A percentile compares a stretch with the other conserved stretches of the same genome.
Conservation (phyloP, 305 asterid species). For the Fraxinus dipetala region DNA sequence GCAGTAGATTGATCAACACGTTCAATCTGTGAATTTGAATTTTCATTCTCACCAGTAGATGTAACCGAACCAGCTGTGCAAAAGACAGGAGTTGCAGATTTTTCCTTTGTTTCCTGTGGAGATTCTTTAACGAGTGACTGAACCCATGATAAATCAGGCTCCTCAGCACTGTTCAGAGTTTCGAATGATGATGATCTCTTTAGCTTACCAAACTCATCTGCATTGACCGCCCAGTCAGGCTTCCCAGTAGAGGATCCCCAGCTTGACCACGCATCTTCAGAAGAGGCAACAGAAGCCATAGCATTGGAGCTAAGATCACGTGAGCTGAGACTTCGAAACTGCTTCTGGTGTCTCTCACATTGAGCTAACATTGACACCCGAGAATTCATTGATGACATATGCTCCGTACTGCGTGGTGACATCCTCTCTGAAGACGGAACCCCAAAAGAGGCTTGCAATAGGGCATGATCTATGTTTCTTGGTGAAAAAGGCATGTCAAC, state of each 20-base stretch:
- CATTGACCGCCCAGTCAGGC: constrained; percentile 55
- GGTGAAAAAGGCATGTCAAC: constrained; percentile 53
- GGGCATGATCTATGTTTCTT: constrained; percentile 53
- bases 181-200: constrained; percentile 65
- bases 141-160: constrained; percentile 88
- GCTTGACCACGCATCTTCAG: constrained; percentile 48
- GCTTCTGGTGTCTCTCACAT: constrained; percentile 57
- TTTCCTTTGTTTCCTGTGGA: constrained; percentile 57
- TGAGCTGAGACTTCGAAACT: constrained; percentile 70
- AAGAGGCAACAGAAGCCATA: constrained; percentile 44
- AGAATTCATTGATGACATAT: constrained; percentile 68
- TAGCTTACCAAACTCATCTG: constrained; percentile 44
- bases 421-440: constrained; percentile 63
- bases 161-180: constrained; percentile 54
- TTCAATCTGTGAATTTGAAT: constrained; percentile 34
- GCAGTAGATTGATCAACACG: constrained; percentile 46
- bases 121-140: constrained; percentile 77
- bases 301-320: constrained; percentile 60
- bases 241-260: constrained; percentile 61
- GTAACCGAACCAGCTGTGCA: constrained; percentile 33
- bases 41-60: constrained; percentile 32
- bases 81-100: constrained; percentile 28
- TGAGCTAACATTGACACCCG: constrained; percentile 58
- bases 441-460: constrained; percentile 52
- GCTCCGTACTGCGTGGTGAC: constrained; percentile 68